These are phyloP conservation scores for Monosporascus sp. DNA, from an alignment of 2,329 filamentous ascomycete species.

Conservation along the genomic window DNA sequence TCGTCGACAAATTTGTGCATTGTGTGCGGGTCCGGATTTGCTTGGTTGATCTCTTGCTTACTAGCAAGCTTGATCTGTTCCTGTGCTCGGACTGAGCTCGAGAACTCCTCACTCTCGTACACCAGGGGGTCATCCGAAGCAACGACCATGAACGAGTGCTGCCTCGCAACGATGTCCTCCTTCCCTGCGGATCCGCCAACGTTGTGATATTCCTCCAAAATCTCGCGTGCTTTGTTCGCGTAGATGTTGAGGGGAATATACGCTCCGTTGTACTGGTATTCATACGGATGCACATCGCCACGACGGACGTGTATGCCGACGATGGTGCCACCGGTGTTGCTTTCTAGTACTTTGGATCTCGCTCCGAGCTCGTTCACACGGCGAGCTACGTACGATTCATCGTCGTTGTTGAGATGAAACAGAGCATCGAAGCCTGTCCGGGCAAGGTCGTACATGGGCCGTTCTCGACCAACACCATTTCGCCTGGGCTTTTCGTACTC, in stretches of 20 bases:
- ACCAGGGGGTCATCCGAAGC: constrained; percentile 80
- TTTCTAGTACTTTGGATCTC: constrained; percentile 37
- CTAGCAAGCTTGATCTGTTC: constrained; percentile 71
- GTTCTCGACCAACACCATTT: constrained; percentile 46
- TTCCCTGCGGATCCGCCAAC: constrained; percentile 28
- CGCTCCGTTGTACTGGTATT: constrained; percentile 69
- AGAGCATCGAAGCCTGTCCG: constrained; percentile 67
- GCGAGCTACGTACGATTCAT: constrained; percentile 57
- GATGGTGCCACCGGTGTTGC: constrained; percentile 44
- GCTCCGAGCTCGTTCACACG: constrained; percentile 52
- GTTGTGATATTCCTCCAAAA: constrained; percentile 48
- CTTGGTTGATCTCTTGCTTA: constrained; percentile 44
- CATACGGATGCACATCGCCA: constrained; percentile 72
- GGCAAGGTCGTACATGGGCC: constrained; percentile 62
- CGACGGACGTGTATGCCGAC: constrained; percentile 76
- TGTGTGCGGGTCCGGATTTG: constrained; percentile 38
- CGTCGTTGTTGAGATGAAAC: constrained; percentile 63
- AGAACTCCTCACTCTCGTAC: constrained; percentile 61
- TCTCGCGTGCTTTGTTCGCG: constrained; percentile 49
- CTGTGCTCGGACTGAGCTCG: constrained; percentile 57
- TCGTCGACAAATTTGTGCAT: constrained; percentile 68
- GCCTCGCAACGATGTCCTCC: constrained; percentile 31
- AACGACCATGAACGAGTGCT: constrained; percentile 51
- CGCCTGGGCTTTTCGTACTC: constrained; percentile 45
- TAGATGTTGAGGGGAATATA: constrained; percentile 74